A percentile compares a stretch with the other conserved stretches of the same genome.
phyloP scores from a whole-genome alignment of 352 stramenopile genomes.

The Pythium aquatile region DNA sequence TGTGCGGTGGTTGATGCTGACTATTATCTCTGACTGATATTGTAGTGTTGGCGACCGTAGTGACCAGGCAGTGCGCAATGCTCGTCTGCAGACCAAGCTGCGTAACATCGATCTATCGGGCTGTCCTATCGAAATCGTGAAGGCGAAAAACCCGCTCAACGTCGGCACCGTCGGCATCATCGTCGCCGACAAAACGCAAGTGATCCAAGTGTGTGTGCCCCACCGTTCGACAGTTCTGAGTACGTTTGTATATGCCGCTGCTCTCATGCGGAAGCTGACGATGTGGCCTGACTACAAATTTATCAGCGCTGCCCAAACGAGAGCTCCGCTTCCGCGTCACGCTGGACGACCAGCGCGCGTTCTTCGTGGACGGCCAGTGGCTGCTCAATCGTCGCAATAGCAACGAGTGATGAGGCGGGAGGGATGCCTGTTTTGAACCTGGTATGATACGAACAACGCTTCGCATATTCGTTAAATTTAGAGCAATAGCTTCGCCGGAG shows the following conservation, averaged over 20 bases:
- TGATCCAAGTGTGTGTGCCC: slow-evolving; percentile 45
- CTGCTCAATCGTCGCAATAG: slow-evolving; percentile 20
- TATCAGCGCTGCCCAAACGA: slow-evolving; percentile 47
- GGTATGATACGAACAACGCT: no score
- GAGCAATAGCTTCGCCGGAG: no score
- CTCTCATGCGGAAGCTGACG: no score
- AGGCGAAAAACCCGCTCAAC: slow-evolving; percentile 55
- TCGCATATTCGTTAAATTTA: no score
- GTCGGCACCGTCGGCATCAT: slow-evolving; percentile 54
- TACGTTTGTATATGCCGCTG: slow-evolving; percentile 29
- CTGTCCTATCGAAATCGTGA: slow-evolving; percentile 65
- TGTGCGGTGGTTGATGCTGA: slow-evolving; percentile 18
- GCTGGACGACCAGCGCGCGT: slow-evolving; percentile 31
- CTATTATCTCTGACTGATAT: not conserved
- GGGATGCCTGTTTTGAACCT: no score
- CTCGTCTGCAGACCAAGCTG: slow-evolving; percentile 50
- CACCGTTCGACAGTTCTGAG: slow-evolving; percentile 40
- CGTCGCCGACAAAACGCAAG: slow-evolving; percentile 58
- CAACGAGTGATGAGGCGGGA: not conserved
- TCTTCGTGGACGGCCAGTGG: slow-evolving; percentile 54
- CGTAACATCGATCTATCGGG: slow-evolving; percentile 66
- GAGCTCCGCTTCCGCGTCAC: slow-evolving; percentile 41
- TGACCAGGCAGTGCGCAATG: slow-evolving; percentile 20
- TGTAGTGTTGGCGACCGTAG: slow-evolving; percentile 15
- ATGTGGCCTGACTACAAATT: no score